Evolutionary conservation across 495 filamentous ascomycete species (phyloP).

Genomic region (Penicillium parvum): DNA sequence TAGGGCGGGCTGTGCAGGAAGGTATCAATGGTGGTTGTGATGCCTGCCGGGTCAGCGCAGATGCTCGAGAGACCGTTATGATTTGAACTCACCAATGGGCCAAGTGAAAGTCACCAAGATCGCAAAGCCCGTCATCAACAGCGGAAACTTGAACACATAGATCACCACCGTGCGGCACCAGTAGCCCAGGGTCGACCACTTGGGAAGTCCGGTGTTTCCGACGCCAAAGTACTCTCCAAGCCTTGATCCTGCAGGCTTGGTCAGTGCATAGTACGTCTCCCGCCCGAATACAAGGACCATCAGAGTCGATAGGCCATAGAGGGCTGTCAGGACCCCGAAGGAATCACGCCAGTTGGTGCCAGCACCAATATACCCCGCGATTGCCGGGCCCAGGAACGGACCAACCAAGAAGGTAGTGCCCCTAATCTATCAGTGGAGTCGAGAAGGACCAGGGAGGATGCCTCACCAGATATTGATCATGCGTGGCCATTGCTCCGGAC

Average conservation of each 20-base stretch:
- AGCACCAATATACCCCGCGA: slow-evolving; percentile 38
- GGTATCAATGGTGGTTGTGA: slow-evolving; percentile 35
- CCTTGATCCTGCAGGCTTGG: slow-evolving; percentile 10
- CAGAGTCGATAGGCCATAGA: slow-evolving; percentile 40
- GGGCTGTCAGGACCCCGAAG: slow-evolving; percentile 43
- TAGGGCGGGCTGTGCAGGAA: slow-evolving; percentile 38
- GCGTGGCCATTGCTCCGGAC: slow-evolving; percentile 41
- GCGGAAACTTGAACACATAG: slow-evolving; percentile 33
- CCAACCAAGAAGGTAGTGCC: slow-evolving; percentile 43
- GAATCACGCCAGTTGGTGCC: slow-evolving; percentile 38
- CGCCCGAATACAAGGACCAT: slow-evolving; percentile 43
- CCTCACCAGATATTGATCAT: slow-evolving; percentile 47
- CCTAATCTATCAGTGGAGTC: slow-evolving; percentile 13
- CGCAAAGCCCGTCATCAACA: slow-evolving; percentile 29
- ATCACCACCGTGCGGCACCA: slow-evolving; percentile 23
- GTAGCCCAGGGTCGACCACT: slow-evolving; percentile 16
- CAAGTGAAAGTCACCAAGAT: slow-evolving; percentile 36
- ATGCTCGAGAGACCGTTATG: not conserved
- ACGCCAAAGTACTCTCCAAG: slow-evolving; percentile 47
- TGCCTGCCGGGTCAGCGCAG: slow-evolving; percentile 15
- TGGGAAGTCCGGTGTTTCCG: slow-evolving; percentile 35
- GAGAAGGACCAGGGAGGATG: not conserved
- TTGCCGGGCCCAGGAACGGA: slow-evolving; percentile 44
- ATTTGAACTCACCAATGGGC: slow-evolving; percentile 31
- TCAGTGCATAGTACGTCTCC: slow-evolving; percentile 44